phyloP scores from a whole-genome alignment of 2,329 filamentous ascomycete species.

The Sphaceloma murrayae region DNA sequence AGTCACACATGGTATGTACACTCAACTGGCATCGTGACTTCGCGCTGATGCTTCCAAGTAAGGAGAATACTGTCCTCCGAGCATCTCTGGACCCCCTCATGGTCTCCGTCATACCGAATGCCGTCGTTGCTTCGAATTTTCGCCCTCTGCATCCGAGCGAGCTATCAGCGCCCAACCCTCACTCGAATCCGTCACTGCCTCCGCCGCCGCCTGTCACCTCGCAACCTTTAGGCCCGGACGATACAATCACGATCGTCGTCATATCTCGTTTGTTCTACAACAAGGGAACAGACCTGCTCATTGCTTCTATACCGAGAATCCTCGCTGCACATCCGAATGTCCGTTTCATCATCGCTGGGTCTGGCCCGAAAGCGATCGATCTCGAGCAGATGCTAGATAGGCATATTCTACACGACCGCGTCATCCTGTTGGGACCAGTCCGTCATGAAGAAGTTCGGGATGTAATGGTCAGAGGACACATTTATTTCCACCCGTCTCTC shows the following conservation, averaged over 20 bases:
- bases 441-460: slow-evolving; percentile 94
- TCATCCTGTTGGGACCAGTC: slow-evolving; percentile 83
- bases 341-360: slow-evolving; percentile 92
- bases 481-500: slow-evolving; percentile 88
- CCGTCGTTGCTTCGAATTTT: slow-evolving; percentile 94
- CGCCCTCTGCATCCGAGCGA: slow-evolving; percentile 51
- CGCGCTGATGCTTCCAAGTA: slow-evolving; percentile 47
- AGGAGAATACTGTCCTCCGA: slow-evolving; percentile 92
- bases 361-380: slow-evolving; percentile 92
- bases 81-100: slow-evolving; percentile 91
- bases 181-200: slow-evolving; percentile 30
- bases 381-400: slow-evolving; percentile 92
- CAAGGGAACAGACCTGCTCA: slow-evolving; percentile 94
- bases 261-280: slow-evolving; percentile 98
- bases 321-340: slow-evolving; percentile 84
- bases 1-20: slow-evolving; percentile 81
- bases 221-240: slow-evolving; percentile 65
- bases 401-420: slow-evolving; percentile 67
- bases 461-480: slow-evolving; percentile 94
- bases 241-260: slow-evolving; percentile 90
- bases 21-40: background rate
- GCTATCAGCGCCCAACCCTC: slow-evolving; percentile 33
- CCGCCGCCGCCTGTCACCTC: slow-evolving; percentile 45
- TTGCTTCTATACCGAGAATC: slow-evolving; percentile 87
- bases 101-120: slow-evolving; percentile 97